Evolutionary conservation across 1,284 basidiomycete genomes (phyloP).

Genomic region (Malassezia japonica): DNA sequence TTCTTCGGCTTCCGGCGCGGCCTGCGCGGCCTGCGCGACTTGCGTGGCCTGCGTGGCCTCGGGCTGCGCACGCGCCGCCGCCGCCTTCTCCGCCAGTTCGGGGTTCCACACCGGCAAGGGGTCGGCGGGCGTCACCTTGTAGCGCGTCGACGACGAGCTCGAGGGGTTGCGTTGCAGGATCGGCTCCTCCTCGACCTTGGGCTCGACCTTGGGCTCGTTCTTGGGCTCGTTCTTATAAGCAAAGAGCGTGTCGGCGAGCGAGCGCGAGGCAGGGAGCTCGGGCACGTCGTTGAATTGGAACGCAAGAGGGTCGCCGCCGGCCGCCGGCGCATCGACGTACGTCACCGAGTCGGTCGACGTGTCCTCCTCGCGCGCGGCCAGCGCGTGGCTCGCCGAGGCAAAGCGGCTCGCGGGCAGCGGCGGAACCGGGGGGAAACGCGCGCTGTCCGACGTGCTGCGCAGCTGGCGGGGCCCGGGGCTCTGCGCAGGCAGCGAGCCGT

Average conservation of each 20-base stretch:
- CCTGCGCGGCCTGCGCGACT: not conserved
- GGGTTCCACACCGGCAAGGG: not conserved
- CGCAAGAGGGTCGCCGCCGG: not conserved
- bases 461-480: slow-evolving; percentile 4
- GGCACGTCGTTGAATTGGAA: not conserved
- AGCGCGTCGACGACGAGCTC: not conserved
- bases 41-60: not conserved
- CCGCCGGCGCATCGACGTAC: not conserved
- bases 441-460: slow-evolving; percentile 8
- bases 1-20: not conserved
- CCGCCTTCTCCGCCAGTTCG: not conserved
- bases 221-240: slow-evolving; percentile 18
- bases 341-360: not conserved
- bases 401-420: slow-evolving; percentile 3
- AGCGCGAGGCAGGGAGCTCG: slow-evolving; percentile 13
- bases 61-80: not conserved
- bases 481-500: slow-evolving; percentile 18
- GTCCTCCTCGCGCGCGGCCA: not conserved
- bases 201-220: slow-evolving; percentile 18
- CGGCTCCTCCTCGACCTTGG: not conserved
- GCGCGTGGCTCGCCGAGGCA: not conserved
- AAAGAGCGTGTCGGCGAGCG: slow-evolving; percentile 36
- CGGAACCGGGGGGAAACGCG: not conserved
- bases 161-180: not conserved
- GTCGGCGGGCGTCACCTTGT: not conserved